A percentile compares a stretch with the other conserved stretches of the same genome.
These are phyloP conservation scores for Cyberlindnera euphorbiae DNA, from an alignment of 805 yeast genomes.

Conservation along the genomic window DNA sequence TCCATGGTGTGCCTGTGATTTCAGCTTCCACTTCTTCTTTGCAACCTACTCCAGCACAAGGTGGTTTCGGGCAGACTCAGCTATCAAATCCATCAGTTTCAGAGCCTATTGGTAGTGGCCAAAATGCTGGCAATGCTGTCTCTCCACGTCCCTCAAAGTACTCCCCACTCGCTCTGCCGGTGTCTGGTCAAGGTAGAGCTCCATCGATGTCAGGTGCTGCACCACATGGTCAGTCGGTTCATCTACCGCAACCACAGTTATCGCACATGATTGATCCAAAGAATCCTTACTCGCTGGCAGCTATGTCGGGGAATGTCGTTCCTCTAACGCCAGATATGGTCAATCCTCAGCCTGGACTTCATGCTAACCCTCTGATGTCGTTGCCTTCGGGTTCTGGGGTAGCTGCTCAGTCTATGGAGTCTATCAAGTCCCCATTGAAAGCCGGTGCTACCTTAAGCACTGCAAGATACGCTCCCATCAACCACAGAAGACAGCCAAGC, in stretches of 20 bases:
- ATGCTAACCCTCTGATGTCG: too few species aligned
- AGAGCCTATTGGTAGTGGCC: neutral
- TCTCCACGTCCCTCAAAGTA: constrained; percentile 5
- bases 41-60: neutral
- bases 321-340: constrained; percentile 7
- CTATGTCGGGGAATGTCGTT: neutral
- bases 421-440: constrained; percentile 15
- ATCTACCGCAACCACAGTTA: constrained; percentile 7
- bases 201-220: neutral
- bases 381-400: too few species aligned
- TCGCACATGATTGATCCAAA: constrained; percentile 4
- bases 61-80: too few species aligned
- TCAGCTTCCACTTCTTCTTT: too few species aligned
- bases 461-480: constrained; percentile 37
- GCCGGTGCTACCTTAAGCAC: constrained; percentile 19
- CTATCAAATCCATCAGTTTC: too few species aligned
- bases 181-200: constrained; percentile 1
- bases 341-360: constrained; percentile 1
- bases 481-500: constrained; percentile 26
- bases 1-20: too few species aligned
- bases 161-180: constrained; percentile 1
- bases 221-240: neutral
- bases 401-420: too few species aligned
- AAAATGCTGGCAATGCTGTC: neutral
- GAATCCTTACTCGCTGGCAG: constrained; percentile 7